Conservation (phyloP, 768 basidiomycete genomes). For the Thelephora aurantiotincta region DNA sequence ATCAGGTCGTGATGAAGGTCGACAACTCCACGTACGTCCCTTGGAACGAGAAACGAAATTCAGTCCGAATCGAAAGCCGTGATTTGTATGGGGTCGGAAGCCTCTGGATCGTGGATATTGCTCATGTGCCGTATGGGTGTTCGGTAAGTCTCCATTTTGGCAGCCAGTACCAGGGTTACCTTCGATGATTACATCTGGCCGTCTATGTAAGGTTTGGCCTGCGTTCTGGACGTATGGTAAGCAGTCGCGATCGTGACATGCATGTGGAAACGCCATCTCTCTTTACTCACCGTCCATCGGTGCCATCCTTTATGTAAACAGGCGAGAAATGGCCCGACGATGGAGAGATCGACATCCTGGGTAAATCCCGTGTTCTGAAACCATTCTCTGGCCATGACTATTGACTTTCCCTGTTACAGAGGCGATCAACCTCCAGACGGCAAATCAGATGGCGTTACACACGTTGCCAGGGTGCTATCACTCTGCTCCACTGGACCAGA, state of each 20-base stretch:
- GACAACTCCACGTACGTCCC: conserved; percentile 45
- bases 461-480: conserved; percentile 27
- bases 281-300: conserved; percentile 34
- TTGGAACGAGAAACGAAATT: conserved; percentile 33
- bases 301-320: conserved; percentile 5
- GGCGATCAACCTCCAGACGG: conserved; percentile 33
- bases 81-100: conserved; percentile 24
- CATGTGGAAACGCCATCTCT: conserved; percentile 5
- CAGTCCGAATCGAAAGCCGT: conserved; percentile 31
- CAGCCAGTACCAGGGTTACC: conserved; percentile 3
- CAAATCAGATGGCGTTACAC: conserved; percentile 48
- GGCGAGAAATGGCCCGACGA: conserved; percentile 27
- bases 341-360: conserved; percentile 21
- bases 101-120: conserved; percentile 26
- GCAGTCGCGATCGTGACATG: conserved; percentile 20
- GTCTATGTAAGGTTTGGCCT: conserved; percentile 9
- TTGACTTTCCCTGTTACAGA: conserved; percentile 39
- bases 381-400: conserved; percentile 7
- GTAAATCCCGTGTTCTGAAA: neutral
- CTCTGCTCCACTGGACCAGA: conserved; percentile 15
- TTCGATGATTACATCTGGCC: conserved; percentile 14
- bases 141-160: conserved; percentile 24
- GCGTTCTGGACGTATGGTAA: conserved; percentile 16
- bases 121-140: conserved; percentile 37
- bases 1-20: conserved; percentile 53